Percentiles rank a stretch among this genome's conserved stretches.
Evolutionary conservation across 306 rosid genomes (phyloP).

Genomic region (Psophocarpus tetragonolobus): DNA sequence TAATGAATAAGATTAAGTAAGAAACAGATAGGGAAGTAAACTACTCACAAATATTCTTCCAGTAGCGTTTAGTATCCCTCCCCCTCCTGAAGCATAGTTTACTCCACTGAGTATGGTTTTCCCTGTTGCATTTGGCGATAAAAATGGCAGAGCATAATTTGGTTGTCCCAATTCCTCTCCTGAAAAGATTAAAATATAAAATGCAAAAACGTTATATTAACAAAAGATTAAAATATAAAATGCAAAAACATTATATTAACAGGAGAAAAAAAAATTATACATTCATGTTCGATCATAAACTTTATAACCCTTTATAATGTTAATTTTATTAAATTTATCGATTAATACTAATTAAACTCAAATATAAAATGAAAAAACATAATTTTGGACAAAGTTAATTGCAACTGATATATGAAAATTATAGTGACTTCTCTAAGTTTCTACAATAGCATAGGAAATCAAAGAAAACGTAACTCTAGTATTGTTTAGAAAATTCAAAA

Average conservation of each 20-base stretch:
- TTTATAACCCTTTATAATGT: too few relatives aligned
- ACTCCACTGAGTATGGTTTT: conserved; percentile 69
- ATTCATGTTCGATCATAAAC: too few relatives aligned
- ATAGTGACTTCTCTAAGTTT: background rate
- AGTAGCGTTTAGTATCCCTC: conserved; percentile 91
- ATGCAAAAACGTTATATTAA: too few relatives aligned
- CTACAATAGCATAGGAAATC: background rate
- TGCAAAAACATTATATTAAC: background rate
- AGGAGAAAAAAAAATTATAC: background rate
- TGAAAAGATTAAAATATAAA: conserved; percentile 9
- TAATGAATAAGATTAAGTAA: background rate
- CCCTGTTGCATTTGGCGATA: conserved; percentile 80
- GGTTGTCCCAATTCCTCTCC: conserved; percentile 89
- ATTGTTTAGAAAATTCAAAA: background rate
- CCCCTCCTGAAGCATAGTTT: conserved; percentile 97
- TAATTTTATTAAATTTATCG: too few relatives aligned
- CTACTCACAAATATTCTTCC: conserved; percentile 87
- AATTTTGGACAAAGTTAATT: too few relatives aligned
- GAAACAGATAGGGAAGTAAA: background rate
- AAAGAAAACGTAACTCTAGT: background rate
- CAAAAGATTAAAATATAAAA: background rate
- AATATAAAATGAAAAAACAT: too few relatives aligned
- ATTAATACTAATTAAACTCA: too few relatives aligned
- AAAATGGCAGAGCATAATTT: conserved; percentile 71
- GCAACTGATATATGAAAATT: too few relatives aligned